Evolutionary conservation across 2,329 filamentous ascomycete genomes (phyloP).

Genomic region (Colletotrichum liaoningense): DNA sequence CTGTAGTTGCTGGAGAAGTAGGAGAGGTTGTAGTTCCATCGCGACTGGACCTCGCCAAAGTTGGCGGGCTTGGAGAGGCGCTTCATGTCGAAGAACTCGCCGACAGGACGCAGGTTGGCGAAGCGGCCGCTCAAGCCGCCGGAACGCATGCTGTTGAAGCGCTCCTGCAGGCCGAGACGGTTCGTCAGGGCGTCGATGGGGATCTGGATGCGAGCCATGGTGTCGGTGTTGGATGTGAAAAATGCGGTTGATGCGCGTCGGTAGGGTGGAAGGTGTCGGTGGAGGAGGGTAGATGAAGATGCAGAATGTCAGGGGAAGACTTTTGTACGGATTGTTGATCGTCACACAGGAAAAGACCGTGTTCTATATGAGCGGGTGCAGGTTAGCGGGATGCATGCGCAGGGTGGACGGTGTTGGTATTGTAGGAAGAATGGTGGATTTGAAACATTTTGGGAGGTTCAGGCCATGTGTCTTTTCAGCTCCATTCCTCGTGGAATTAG

Average conservation of each 20-base stretch:
- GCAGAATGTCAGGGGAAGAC: neutral
- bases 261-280: neutral
- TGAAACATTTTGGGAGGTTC: conserved; percentile 32
- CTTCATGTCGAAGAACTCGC: conserved; percentile 97
- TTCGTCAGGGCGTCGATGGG: conserved; percentile 93
- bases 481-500: conserved; percentile 33
- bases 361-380: conserved; percentile 19
- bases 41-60: conserved; percentile 89
- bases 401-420: conserved; percentile 1
- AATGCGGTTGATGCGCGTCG: neutral
- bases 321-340: neutral
- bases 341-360: conserved; percentile 16
- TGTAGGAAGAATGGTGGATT: conserved; percentile 1
- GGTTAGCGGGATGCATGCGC: conserved; percentile 6
- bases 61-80: conserved; percentile 93
- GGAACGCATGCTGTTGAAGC: conserved; percentile 84
- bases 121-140: conserved; percentile 86
- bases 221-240: conserved; percentile 24
- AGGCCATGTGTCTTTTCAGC: conserved; percentile 36
- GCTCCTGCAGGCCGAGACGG: conserved; percentile 85
- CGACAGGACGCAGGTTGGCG: conserved; percentile 89
- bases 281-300: neutral
- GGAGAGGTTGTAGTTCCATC: conserved; percentile 96
- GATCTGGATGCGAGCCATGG: conserved; percentile 90
- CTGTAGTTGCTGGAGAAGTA: conserved; percentile 99